Percentiles rank a stretch among this genome's conserved stretches.
Conservation (phyloP, 257 asterid species). For the Solanum clarkiae region DNA sequence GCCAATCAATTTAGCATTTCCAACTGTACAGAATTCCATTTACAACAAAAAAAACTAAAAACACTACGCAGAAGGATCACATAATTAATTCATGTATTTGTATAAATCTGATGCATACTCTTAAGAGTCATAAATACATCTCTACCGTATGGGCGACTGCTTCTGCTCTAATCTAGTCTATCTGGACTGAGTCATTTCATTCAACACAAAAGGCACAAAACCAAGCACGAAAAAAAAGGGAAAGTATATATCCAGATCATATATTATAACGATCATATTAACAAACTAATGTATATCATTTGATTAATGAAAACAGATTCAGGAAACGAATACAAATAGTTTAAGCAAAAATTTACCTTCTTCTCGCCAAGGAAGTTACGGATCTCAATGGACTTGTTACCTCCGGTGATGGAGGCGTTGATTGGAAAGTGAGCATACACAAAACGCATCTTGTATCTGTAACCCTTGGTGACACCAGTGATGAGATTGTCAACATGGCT, state of each 20-base stretch:
- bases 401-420: background rate
- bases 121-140: no score
- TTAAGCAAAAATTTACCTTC: background rate
- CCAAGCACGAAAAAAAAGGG: no score
- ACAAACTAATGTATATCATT: background rate
- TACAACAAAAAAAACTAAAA: background rate
- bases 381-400: background rate
- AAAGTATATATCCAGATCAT: background rate
- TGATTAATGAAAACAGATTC: background rate
- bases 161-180: background rate
- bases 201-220: background rate
- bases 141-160: no score
- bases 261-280: background rate
- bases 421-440: background rate
- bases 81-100: background rate
- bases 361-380: constrained; percentile 3
- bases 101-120: background rate
- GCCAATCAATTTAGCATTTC: background rate
- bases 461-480: background rate
- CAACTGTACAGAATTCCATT: background rate
- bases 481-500: background rate
- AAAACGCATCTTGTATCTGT: background rate
- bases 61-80: background rate
- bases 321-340: background rate
- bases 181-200: background rate